Evolutionary conservation across 257 asterid species (phyloP).

Genomic region (Nicotiana attenuata): DNA sequence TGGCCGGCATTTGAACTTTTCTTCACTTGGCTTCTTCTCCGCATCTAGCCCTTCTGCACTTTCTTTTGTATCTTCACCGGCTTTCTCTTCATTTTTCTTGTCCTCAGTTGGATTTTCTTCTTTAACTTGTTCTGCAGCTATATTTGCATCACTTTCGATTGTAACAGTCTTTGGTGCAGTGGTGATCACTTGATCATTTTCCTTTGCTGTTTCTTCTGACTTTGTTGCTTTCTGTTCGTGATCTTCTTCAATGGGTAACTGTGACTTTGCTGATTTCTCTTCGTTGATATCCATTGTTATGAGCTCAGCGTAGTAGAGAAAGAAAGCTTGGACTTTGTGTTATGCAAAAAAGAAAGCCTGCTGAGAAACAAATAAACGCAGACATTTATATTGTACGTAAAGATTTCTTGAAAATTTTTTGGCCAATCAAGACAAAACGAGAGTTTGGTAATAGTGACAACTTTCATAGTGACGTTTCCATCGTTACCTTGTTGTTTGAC

Average conservation of each 20-base stretch:
- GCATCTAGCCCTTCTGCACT: not conserved
- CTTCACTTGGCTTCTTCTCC: not conserved
- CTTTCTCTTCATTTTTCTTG: not conserved
- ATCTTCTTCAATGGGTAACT: not conserved
- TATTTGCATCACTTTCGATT: not conserved
- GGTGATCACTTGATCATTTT: not conserved
- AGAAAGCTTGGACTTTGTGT: not conserved
- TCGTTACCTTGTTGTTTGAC: too few relatives aligned
- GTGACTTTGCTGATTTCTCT: not conserved
- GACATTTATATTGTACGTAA: not conserved
- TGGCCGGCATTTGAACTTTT: slow-evolving; percentile 29
- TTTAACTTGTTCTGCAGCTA: not conserved
- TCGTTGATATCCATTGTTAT: not conserved
- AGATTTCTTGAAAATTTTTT: not conserved
- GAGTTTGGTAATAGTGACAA: not conserved
- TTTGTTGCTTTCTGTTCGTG: not conserved
- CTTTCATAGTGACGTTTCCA: too few relatives aligned
- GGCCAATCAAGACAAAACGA: not conserved
- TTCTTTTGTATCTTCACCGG: not conserved
- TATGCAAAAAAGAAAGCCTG: not conserved
- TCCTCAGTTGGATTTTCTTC: not conserved
- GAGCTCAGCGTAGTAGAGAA: not conserved
- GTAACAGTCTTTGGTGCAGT: not conserved
- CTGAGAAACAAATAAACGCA: not conserved
- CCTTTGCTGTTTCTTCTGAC: not conserved